These are phyloP conservation scores for Coemansia sp. DNA, from an alignment of 371 early-diverging fungal species.

Conservation along the genomic window DNA sequence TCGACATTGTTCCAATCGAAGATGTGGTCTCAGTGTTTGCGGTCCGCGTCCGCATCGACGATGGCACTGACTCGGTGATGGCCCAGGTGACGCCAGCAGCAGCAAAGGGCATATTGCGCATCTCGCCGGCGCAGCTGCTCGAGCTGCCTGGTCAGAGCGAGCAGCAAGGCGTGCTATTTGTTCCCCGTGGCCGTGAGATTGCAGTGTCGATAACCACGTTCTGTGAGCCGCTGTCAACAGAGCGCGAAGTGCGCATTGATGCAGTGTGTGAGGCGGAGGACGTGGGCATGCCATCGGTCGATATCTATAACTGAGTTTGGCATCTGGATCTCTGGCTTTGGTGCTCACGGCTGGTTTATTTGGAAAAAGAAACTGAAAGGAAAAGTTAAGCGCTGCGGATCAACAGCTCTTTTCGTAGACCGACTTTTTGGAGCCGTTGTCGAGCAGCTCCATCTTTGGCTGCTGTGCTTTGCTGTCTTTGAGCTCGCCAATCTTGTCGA, in stretches of 20 bases:
- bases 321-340: too few species aligned
- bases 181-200: constrained; percentile 23
- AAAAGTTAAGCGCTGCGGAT: not conserved
- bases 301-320: not conserved
- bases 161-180: constrained; percentile 16
- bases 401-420: constrained; percentile 39
- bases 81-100: constrained; percentile 8
- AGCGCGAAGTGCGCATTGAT: constrained; percentile 21
- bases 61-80: constrained; percentile 22
- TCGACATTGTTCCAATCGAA: not conserved
- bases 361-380: not conserved
- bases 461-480: not conserved
- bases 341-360: not conserved
- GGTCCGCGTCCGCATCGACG: constrained; percentile 15
- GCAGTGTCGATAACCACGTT: constrained; percentile 27
- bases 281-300: constrained; percentile 7
- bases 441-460: constrained; percentile 6
- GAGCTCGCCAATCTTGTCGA: constrained; percentile 37
- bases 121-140: constrained; percentile 28
- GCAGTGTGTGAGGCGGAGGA: constrained; percentile 24
- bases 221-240: constrained; percentile 12
- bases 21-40: constrained; percentile 22
- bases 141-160: constrained; percentile 16
- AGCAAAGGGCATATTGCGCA: constrained; percentile 17
- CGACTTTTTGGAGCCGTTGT: constrained; percentile 19